A percentile compares a stretch with the other conserved stretches of the same genome.
Evolutionary conservation across 2,329 filamentous ascomycete species (phyloP).

Genomic region (Fusarium sp.): DNA sequence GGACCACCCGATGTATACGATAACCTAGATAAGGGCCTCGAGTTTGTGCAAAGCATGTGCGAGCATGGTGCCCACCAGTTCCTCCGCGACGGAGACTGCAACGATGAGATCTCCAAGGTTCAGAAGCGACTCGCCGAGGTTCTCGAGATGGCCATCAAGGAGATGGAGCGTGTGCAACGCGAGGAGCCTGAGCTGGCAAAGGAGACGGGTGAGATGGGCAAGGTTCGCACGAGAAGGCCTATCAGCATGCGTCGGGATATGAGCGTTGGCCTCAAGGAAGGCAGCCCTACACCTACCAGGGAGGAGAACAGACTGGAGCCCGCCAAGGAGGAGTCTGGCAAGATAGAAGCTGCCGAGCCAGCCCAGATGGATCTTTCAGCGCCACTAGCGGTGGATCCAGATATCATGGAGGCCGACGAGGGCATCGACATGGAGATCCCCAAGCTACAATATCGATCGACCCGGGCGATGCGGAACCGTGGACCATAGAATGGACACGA

Average conservation of each 20-base stretch:
- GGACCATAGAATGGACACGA: constrained; percentile 44
- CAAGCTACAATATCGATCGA: constrained; percentile 58
- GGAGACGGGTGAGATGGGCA: constrained; percentile 54
- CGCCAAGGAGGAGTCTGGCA: constrained; percentile 39
- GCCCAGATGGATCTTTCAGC: constrained; percentile 28
- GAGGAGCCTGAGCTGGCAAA: constrained; percentile 63
- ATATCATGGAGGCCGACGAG: constrained; percentile 57
- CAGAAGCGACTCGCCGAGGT: constrained; percentile 74
- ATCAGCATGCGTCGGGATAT: constrained; percentile 65
- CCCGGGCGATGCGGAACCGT: constrained; percentile 53
- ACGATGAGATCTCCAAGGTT: constrained; percentile 79
- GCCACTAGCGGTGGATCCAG: constrained; percentile 50
- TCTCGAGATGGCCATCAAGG: constrained; percentile 68
- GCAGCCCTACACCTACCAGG: constrained; percentile 37
- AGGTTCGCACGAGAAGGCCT: constrained; percentile 63
- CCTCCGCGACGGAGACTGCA: constrained; percentile 87
- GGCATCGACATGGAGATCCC: constrained; percentile 55
- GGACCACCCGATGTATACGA: constrained; percentile 70
- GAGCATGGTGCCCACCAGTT: constrained; percentile 91
- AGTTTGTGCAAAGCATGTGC: constrained; percentile 83
- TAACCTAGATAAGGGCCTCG: constrained; percentile 80
- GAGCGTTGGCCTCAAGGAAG: constrained; percentile 47
- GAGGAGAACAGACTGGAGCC: constrained; percentile 44
- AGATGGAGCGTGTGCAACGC: constrained; percentile 67
- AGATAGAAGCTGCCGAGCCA: constrained; percentile 41